These are phyloP conservation scores for Fusarium beomiforme DNA, from an alignment of 2,329 filamentous ascomycete species.

Conservation along the genomic window DNA sequence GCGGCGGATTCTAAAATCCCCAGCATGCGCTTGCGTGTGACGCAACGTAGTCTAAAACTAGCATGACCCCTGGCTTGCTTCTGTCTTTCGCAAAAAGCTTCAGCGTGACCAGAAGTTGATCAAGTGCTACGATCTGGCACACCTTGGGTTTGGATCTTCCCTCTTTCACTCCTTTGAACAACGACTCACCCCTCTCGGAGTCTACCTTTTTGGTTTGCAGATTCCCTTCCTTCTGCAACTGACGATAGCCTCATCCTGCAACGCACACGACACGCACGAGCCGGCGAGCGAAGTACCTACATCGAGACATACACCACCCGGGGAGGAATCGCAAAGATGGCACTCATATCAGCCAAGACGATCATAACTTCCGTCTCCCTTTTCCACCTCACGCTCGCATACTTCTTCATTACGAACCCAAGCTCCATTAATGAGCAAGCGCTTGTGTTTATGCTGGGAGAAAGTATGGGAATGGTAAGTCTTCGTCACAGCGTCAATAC, in stretches of 20 bases:
- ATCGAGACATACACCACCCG: neutral
- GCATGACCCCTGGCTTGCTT: conserved; percentile 7
- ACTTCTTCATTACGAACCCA: conserved; percentile 83
- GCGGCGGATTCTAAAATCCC: neutral
- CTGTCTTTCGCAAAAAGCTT: conserved; percentile 4
- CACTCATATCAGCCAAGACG: conserved; percentile 79
- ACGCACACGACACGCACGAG: neutral
- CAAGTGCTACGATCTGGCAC: conserved; percentile 5
- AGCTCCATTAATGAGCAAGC: conserved; percentile 79
- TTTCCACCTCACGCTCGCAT: conserved; percentile 85
- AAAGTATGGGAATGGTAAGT: conserved; percentile 82
- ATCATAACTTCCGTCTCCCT: conserved; percentile 85
- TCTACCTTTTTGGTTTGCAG: neutral
- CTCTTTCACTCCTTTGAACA: neutral
- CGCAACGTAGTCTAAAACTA: conserved; percentile 23
- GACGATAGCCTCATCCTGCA: neutral
- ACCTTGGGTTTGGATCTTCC: neutral
- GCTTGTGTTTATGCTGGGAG: conserved; percentile 82
- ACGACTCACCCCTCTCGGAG: neutral
- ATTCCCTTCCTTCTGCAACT: neutral
- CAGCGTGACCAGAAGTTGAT: conserved; percentile 30
- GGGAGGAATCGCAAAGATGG: conserved; percentile 65
- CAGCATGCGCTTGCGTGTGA: conserved; percentile 27
- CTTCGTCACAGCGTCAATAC: neutral
- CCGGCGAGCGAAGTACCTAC: neutral